Evolutionary conservation across 176 grass and related monocot genomes (phyloP).

Genomic region (Cocos nucifera): DNA sequence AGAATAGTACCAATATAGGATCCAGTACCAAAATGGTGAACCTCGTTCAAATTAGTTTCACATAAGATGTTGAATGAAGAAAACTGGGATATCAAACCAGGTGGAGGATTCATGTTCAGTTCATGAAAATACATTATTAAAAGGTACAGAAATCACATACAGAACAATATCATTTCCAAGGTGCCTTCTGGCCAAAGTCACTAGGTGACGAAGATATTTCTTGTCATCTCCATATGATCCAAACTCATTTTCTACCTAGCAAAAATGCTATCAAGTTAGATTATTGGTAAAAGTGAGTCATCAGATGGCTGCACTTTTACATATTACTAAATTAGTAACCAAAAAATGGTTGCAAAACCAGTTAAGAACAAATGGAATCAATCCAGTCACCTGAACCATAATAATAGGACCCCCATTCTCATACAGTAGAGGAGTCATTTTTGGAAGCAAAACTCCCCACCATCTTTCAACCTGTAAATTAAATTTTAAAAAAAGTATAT

Average conservation of each 20-base stretch:
- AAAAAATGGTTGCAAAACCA: too few relatives aligned
- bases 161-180: slow-evolving; percentile 63
- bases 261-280: slow-evolving; percentile 18
- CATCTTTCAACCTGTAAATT: slow-evolving; percentile 69
- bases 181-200: slow-evolving; percentile 62
- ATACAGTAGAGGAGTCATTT: slow-evolving; percentile 63
- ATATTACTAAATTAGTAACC: too few relatives aligned
- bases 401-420: slow-evolving; percentile 78
- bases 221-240: slow-evolving; percentile 92
- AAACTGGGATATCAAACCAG: too few relatives aligned
- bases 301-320: too few relatives aligned
- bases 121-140: slow-evolving; percentile 13
- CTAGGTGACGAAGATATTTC: slow-evolving; percentile 68
- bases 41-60: too few relatives aligned
- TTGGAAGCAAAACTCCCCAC: slow-evolving; percentile 75
- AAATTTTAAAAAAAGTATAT: too few relatives aligned
- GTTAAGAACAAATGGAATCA: neutral
- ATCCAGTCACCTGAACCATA: slow-evolving; percentile 80
- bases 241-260: slow-evolving; percentile 96
- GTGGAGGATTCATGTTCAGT: too few relatives aligned
- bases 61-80: too few relatives aligned
- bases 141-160: slow-evolving; percentile 35
- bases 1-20: too few relatives aligned
- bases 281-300: too few relatives aligned
- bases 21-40: too few relatives aligned